Percentiles rank a stretch among this genome's conserved stretches.
phyloP scores from a whole-genome alignment of 306 rosid species.

The Oemleria cerasiformis region DNA sequence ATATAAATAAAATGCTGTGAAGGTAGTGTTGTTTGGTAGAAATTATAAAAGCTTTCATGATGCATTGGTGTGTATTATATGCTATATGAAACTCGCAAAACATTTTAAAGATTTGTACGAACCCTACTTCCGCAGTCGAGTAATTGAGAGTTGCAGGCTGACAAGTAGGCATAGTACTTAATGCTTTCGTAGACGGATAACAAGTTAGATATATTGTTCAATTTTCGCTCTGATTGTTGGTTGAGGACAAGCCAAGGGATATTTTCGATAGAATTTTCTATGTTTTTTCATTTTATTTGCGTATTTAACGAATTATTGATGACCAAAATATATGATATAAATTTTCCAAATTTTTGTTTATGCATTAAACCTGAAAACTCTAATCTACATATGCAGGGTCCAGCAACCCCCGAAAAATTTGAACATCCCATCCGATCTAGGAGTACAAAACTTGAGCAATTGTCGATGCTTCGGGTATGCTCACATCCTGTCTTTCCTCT shows the following conservation, averaged over 20 bases:
- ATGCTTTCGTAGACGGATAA: neutral
- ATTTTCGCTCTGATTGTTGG: neutral
- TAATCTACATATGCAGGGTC: conserved; percentile 44
- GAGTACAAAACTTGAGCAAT: conserved; percentile 55
- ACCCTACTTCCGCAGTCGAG: neutral
- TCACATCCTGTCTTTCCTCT: neutral
- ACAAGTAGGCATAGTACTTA: neutral
- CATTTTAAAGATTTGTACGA: neutral
- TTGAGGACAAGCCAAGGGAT: neutral
- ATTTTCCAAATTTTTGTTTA: neutral
- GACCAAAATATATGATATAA: neutral
- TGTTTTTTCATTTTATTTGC: neutral
- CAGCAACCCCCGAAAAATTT: conserved; percentile 80
- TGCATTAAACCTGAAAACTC: neutral
- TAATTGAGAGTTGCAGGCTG: conserved; percentile 3
- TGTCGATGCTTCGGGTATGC: conserved; percentile 45
- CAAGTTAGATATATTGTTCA: neutral
- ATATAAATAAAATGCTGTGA: neutral
- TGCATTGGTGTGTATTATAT: conserved; percentile 1
- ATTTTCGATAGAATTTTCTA: neutral
- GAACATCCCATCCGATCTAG: conserved; percentile 56
- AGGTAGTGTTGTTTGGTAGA: neutral
- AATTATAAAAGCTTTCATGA: neutral
- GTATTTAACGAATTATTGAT: neutral
- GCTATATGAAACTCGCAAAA: neutral